Conservation (phyloP, 371 early-diverging fungal genomes). For the Phascolomyces articulosus region DNA sequence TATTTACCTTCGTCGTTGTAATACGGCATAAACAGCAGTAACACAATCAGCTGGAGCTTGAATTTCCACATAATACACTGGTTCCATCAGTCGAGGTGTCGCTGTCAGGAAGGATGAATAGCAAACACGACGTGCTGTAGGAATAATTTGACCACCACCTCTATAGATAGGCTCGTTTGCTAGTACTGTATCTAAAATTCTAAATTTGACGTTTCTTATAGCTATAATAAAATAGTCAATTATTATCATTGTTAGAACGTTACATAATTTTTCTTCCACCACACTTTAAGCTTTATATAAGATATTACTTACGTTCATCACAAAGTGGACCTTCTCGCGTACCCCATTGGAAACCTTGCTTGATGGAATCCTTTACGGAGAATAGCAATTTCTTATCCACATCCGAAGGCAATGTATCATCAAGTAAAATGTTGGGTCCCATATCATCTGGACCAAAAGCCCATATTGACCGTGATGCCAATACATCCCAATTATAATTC, state of each 20-base stretch:
- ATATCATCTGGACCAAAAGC: constrained; percentile 95
- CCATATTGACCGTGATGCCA: constrained; percentile 94
- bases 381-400: constrained; percentile 82
- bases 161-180: constrained; percentile 90
- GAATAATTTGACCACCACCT: constrained; percentile 98
- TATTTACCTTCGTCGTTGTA: constrained; percentile 81
- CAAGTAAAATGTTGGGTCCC: constrained; percentile 93
- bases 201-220: constrained; percentile 93
- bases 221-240: background rate
- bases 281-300: too few species aligned
- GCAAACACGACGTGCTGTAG: constrained; percentile 97
- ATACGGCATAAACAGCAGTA: constrained; percentile 91
- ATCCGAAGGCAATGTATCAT: constrained; percentile 92
- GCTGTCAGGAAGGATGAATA: constrained; percentile 95
- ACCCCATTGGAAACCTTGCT: constrained; percentile 98
- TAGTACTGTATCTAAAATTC: constrained; percentile 85
- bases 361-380: constrained; percentile 81
- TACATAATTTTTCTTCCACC: too few species aligned
- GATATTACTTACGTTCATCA: constrained; percentile 94
- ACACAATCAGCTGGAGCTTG: constrained; percentile 97
- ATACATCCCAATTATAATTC: constrained; percentile 92
- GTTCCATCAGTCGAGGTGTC: constrained; percentile 97
- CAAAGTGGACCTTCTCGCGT: constrained; percentile 94
- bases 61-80: constrained; percentile 93
- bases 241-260: too few species aligned